Evolutionary conservation across 148 eudicot species (phyloP), one percentile per base, ranked within the genome.

Genomic region (Rhododendron ovatum): DNA sequence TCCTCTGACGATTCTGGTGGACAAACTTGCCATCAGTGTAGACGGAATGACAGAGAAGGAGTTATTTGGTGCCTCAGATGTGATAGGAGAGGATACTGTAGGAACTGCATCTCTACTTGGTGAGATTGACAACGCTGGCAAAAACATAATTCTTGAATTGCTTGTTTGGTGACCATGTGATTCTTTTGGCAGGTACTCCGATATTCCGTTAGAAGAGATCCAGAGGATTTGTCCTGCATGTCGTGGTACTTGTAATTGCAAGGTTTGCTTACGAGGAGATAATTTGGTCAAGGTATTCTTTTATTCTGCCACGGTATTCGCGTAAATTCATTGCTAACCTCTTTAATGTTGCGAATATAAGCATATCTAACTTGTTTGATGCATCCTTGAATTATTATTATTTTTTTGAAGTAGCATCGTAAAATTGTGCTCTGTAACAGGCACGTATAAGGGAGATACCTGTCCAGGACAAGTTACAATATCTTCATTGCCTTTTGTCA

Each of bases 51-150:
- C 59, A 94, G 89, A 86, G 88, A 86, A 61, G 86, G 84, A 77
- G 91, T 94, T 83, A 53, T 92, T 55, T 92, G 96, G 95, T 96
- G 99, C 89, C 95, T 88, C 77, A 93, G 88, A 90, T 96, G 99
- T 94, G 94, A 93, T 77, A 93, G 92, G 88, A 95, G 98, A 89
- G 99, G 98, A 51, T 96, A 96, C 86, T 96, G 99, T 89, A 85
- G 81, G 77, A 91, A 84, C 88, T 96, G 99, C 92, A 94, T 95
- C 81, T 92, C 93, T 83, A 90, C 94, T 81, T 94, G 99, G 99
- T 96, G 87, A 91, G 94, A 87, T 83, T 17, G 22, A 82, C 2
- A 80, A 78, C 50, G 78, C 78, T n/a, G 79, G 78, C 35, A 8
- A 24, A 39, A 61, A 41, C 15, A 50, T 13, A 80, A 78, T 61